Percentiles rank a stretch among this genome's conserved stretches.
Conservation (phyloP, 2,329 filamentous ascomycete genomes). For the Canariomyces notabilis region DNA sequence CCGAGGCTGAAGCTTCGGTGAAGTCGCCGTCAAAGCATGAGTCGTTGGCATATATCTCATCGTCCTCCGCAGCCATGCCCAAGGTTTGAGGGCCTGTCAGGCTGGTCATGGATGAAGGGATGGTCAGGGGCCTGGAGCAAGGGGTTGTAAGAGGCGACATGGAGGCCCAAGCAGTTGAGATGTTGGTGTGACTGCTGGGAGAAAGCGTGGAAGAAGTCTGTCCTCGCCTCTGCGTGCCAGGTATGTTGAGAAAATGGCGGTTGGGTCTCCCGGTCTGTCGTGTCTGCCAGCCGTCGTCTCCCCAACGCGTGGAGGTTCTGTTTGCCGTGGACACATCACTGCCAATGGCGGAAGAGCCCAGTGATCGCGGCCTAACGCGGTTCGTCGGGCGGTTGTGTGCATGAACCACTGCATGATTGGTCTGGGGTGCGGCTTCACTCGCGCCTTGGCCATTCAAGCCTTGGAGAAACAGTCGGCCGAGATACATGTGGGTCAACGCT, state of each 20-base stretch:
- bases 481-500: background rate
- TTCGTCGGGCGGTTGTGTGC: background rate
- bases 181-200: too few species aligned
- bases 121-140: background rate
- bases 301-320: background rate
- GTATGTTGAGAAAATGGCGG: background rate
- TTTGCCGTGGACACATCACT: background rate
- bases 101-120: background rate
- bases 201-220: too few species aligned
- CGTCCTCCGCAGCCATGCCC: too few species aligned
- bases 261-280: background rate
- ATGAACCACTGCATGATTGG: background rate
- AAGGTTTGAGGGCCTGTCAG: background rate
- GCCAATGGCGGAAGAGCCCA: background rate
- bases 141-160: background rate
- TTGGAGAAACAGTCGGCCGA: background rate
- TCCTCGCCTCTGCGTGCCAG: too few species aligned
- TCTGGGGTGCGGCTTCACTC: background rate
- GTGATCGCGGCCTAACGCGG: background rate
- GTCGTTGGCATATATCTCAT: too few species aligned
- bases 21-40: too few species aligned
- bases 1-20: too few species aligned
- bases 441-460: background rate
- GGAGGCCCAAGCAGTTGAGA: background rate
- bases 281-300: background rate